Evolutionary conservation across 257 asterid species (phyloP), one percentile per base, ranked within the genome.

Genomic region (Petunia secreta): DNA sequence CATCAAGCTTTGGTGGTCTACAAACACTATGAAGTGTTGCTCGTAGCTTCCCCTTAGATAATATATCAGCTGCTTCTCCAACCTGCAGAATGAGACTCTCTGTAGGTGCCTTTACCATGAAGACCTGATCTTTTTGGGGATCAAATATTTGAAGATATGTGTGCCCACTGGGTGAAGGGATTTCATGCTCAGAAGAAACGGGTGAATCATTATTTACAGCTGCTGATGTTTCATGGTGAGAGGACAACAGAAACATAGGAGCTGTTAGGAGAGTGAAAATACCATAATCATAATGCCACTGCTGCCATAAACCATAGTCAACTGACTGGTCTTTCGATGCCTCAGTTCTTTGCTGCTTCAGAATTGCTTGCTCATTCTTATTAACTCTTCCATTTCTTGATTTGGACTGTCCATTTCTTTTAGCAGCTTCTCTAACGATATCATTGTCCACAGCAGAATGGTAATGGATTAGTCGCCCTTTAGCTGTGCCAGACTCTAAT

Each of bases 241-340:
- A 62, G 4, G 92, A 83, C 79, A 85, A 67, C 77, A 87, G 81
- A 80, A 91, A 91, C 93, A 93, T 89, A 2, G 98, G 98, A 50
- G 82, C 80, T 0, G 98, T 90, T 85, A 95, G 63, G 73, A 95
- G 75, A 50, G 98, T 93, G 63, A 95, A 95, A 54, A 91, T 82
- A 71, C 98, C 98, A 81, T 95, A 95, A 86, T 95, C 98, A 73
- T 95, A 95, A 86, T 95, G 98, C 98, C 98, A 95, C 41, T 93
- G 95, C 87, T 95, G 98, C 98, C 98, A 95, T 79, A 89, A 63
- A 79, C 82, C 88, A 75, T 64, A 46, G 48, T 43, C 80, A 41
- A 36, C 60, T 63, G 69, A 39, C 48, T 85, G 58, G 58, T 66
- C 84, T 65, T 62, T 60, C 8, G 6, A 78, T 52, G 15, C 43